phyloP scores from a whole-genome alignment of 2,329 filamentous ascomycete species.

The Periconia macrospinosa region DNA sequence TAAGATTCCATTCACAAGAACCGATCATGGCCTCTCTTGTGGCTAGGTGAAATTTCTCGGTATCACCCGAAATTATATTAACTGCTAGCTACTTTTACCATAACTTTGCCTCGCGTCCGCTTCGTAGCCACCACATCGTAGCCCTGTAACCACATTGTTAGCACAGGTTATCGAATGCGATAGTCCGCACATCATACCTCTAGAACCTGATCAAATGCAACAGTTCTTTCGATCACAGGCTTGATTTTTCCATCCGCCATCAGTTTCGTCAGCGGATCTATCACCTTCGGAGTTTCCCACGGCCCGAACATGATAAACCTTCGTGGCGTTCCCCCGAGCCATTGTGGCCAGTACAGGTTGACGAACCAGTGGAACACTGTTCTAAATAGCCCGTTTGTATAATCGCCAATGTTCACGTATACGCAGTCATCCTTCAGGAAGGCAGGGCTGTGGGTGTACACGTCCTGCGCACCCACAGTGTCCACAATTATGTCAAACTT shows the following conservation, averaged over 20 bases:
- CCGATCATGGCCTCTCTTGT: too few relatives aligned
- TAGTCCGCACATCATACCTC: slow-evolving; percentile 11
- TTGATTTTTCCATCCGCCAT: slow-evolving; percentile 32
- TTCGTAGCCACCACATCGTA: slow-evolving; percentile 15
- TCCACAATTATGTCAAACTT: slow-evolving; percentile 52
- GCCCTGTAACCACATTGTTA: slow-evolving; percentile 6
- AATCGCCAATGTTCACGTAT: slow-evolving; percentile 45
- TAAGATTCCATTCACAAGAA: too few relatives aligned
- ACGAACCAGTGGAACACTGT: slow-evolving; percentile 41
- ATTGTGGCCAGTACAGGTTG: slow-evolving; percentile 45
- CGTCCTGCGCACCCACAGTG: too few relatives aligned
- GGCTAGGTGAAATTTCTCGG: too few relatives aligned
- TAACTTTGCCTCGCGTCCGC: slow-evolving; percentile 15
- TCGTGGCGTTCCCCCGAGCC: slow-evolving; percentile 45
- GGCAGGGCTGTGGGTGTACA: slow-evolving; percentile 42
- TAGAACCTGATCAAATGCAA: slow-evolving; percentile 41
- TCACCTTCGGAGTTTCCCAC: too few relatives aligned
- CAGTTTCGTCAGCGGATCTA: slow-evolving; percentile 37
- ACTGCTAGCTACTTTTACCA: slow-evolving; percentile 13
- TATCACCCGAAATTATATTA: too few relatives aligned
- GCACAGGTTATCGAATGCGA: not conserved
- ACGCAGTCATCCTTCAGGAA: slow-evolving; percentile 46
- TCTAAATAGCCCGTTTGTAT: slow-evolving; percentile 33
- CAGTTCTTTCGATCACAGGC: slow-evolving; percentile 43
- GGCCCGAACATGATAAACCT: slow-evolving; percentile 27